A percentile compares a stretch with the other conserved stretches of the same genome.
Evolutionary conservation across 2,329 filamentous ascomycete species (phyloP).

Genomic region (Teratosphaeria epicoccoides): DNA sequence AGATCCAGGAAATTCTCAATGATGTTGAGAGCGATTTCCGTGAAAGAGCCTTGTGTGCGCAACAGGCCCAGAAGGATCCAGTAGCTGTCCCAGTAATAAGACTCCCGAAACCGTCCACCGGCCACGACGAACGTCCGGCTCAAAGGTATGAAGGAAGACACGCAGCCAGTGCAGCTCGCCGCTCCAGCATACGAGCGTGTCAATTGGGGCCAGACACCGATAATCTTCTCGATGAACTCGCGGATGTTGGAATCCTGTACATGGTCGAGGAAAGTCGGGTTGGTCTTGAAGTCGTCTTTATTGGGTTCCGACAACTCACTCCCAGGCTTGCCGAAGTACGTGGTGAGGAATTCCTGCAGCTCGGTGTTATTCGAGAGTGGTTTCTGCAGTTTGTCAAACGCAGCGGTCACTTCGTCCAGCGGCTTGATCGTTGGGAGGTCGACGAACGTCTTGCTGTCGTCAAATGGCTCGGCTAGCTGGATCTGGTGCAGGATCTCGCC

Average conservation of each 20-base stretch:
- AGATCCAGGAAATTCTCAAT: constrained; percentile 62
- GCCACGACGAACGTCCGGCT: constrained; percentile 61
- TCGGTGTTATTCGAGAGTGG: constrained; percentile 54
- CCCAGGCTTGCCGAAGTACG: constrained; percentile 53
- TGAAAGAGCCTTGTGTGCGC: constrained; percentile 53
- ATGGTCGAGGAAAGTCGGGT: constrained; percentile 48
- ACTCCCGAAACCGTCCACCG: constrained; percentile 59
- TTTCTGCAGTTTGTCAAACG: constrained; percentile 49
- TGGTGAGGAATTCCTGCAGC: constrained; percentile 50
- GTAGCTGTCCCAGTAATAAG: constrained; percentile 63
- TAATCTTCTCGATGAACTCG: constrained; percentile 53
- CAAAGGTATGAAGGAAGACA: constrained; percentile 54
- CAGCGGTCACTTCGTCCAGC: constrained; percentile 49
- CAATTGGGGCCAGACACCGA: constrained; percentile 59
- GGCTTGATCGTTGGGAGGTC: constrained; percentile 51
- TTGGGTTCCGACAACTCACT: constrained; percentile 50
- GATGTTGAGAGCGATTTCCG: constrained; percentile 53
- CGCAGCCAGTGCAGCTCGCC: constrained; percentile 48
- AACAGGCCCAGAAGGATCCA: constrained; percentile 58
- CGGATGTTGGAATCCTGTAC: constrained; percentile 48
- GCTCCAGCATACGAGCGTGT: constrained; percentile 48
- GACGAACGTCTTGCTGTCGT: constrained; percentile 61
- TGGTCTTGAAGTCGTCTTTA: constrained; percentile 40
- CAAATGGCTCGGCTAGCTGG: constrained; percentile 52
- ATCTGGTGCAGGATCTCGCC: constrained; percentile 53